phyloP scores from a whole-genome alignment of 2,329 filamentous ascomycete genomes.

The Ophiosphaerella narmari region DNA sequence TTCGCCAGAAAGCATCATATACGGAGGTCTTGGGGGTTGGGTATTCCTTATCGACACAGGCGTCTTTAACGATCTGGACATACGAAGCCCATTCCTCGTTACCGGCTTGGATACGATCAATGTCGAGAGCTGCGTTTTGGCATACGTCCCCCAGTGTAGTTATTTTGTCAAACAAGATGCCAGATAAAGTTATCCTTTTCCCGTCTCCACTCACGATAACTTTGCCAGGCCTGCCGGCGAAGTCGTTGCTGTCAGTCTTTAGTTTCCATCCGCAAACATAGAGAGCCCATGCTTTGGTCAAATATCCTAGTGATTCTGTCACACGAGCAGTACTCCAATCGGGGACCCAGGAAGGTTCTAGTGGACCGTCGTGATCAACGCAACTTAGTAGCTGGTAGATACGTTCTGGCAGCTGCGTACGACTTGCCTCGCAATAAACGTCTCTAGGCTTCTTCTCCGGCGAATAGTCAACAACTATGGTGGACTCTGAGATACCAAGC shows the following conservation, averaged over 20 bases:
- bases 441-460: slow-evolving; percentile 11
- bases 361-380: slow-evolving; percentile 26
- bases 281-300: slow-evolving; percentile 22
- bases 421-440: slow-evolving; percentile 24
- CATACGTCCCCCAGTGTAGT: slow-evolving; percentile 7
- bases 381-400: slow-evolving; percentile 23
- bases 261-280: slow-evolving; percentile 18
- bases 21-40: slow-evolving; percentile 7
- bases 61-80: slow-evolving; percentile 7
- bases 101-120: slow-evolving; percentile 7
- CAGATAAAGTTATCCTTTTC: slow-evolving; percentile 13
- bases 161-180: slow-evolving; percentile 24
- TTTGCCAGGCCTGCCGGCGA: not conserved
- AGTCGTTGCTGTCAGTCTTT: not conserved
- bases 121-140: slow-evolving; percentile 14
- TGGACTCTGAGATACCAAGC: slow-evolving; percentile 18
- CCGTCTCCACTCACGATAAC: slow-evolving; percentile 7
- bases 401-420: slow-evolving; percentile 7
- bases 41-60: slow-evolving; percentile 3
- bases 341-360: slow-evolving; percentile 28
- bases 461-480: slow-evolving; percentile 21
- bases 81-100: slow-evolving; percentile 14
- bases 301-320: slow-evolving; percentile 26
- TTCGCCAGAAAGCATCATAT: slow-evolving; percentile 30
- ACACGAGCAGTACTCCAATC: slow-evolving; percentile 27